phyloP scores from a whole-genome alignment of 1,284 basidiomycete genomes.

The Hypsizygus ulmarius region DNA sequence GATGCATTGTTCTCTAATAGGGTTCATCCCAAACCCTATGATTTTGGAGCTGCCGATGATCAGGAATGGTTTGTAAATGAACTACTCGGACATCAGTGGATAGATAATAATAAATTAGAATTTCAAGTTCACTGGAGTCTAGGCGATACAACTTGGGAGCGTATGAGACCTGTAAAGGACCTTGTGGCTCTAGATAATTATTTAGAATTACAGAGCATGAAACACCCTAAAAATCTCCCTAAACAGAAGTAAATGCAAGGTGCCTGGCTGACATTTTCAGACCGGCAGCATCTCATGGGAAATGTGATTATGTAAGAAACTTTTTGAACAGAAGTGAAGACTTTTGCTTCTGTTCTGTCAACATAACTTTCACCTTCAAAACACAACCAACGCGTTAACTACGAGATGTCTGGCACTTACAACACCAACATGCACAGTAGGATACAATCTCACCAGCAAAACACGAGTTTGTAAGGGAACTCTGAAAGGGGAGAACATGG shows the following conservation, averaged over 20 bases:
- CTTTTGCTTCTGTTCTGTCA: too few relatives aligned
- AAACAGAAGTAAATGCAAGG: background rate
- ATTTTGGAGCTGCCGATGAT: conserved; percentile 21
- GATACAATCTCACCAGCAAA: too few relatives aligned
- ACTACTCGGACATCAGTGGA: conserved; percentile 20
- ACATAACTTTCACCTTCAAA: too few relatives aligned
- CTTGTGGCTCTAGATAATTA: background rate
- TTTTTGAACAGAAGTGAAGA: too few relatives aligned
- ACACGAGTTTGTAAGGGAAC: too few relatives aligned
- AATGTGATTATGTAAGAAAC: too few relatives aligned
- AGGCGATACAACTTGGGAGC: conserved; percentile 31
- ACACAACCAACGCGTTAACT: too few relatives aligned
- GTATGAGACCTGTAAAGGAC: background rate
- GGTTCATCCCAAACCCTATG: conserved; percentile 18
- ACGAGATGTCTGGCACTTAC: too few relatives aligned
- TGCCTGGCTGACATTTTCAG: too few relatives aligned
- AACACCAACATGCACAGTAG: too few relatives aligned
- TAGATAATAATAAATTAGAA: conserved; percentile 8
- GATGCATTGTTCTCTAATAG: conserved; percentile 20
- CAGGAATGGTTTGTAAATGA: conserved; percentile 23
- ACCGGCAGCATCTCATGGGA: too few relatives aligned
- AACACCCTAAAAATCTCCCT: background rate
- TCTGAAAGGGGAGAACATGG: too few relatives aligned
- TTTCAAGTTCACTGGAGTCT: conserved; percentile 22
- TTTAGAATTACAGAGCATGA: background rate